Base-by-base conservation (phyloP, 768 basidiomycete genomes). In the Suillus subalutaceus region DNA sequence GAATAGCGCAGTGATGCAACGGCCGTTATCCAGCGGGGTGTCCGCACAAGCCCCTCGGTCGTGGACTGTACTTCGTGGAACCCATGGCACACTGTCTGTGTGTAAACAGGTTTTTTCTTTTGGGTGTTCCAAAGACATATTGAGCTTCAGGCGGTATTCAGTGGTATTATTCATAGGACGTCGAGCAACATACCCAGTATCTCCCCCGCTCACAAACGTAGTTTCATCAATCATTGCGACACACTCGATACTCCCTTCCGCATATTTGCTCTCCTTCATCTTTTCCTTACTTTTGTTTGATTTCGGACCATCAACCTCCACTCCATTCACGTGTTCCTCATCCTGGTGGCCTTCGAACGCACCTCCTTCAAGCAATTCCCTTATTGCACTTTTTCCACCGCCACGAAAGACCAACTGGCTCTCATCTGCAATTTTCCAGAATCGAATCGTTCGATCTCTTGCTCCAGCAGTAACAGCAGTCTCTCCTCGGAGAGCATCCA, bases 341-440 rank as follows among this genome's bases (percentile, higher is more conserved):
- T 86, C 85, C 59, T 85, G 84, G 38, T 74, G 68, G 48, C 86
- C 88, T n/a, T 84, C 88, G 35, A 84, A 80, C 40, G 90, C 80
- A 15, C 88, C 88, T 1, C 93, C 92, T 69, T 97, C 96, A 35
- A 96, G 74, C 9, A 93, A 86, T 74, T 94, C 92, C 63, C 91
- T 81, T 69, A 93, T 82, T 43, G 85, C 85, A 78, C 91, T 96
- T 70, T 87, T 85, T 6, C 92, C 95, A n/a, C 97, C 97, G 32
- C 97, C 97, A 44, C 97, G 87, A 73, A 99, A 98, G 8, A 99
- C 96, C 32, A 99, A 83, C 74, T 99, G 97, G 15, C 86, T 93
- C 78, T 98, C 96, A 63, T 99, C 97, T 44, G 89, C 88, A 62
- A 99, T 91, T 80, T 98, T 98, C 97, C 97, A 99, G 79, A 88